Evolutionary conservation across 768 basidiomycete genomes (phyloP), one percentile per base, ranked within the genome.

Genomic region (Pleurotus giganteus): DNA sequence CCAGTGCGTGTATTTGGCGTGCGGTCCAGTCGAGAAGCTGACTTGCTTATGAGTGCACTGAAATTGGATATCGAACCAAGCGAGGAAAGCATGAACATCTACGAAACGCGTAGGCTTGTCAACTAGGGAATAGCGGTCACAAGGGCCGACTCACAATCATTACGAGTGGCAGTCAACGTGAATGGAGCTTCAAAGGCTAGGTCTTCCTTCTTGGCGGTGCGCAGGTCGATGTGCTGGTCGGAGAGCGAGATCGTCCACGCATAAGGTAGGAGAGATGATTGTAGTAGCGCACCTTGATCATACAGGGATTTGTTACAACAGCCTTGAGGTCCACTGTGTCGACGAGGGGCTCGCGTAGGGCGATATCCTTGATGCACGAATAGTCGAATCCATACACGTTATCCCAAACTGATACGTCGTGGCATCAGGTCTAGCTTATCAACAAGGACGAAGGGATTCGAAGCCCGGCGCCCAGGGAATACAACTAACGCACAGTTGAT

Each of bases 311-410:
- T 2, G 94, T 94, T 37, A 94, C 94, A 54, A 98, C 95, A 2
- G 94, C 77, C 72, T 95, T 96, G 61, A 98, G 75, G 61, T 99
- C 97, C 56, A 99, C 97, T n/a, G 94, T 97, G 72, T 99, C 97
- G 28, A 99, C 97, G 43, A 99, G 78, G 41, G 97, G 97, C 68
- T 99, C 97, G 27, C 91, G 82, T 53, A 99, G 75, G 2, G 97
- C 97, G 61, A 99, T 97, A 69, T 97, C 94, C 74, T 98, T 98
- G 79, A 99, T 98, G 70, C 97, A 98, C 36, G 94, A 97, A 73
- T 92, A 99, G 72, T 99, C 95, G 72, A 99, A 98, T 23, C 97
- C 97, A 71, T 99, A 99, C 19, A 99, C 97, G 64, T 98, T 94
- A 66, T 98, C 94, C 97, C 97, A 99, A 79, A 96, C 96, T 98